phyloP scores from a whole-genome alignment of 805 yeast species.

The Candida lessepsii region DNA sequence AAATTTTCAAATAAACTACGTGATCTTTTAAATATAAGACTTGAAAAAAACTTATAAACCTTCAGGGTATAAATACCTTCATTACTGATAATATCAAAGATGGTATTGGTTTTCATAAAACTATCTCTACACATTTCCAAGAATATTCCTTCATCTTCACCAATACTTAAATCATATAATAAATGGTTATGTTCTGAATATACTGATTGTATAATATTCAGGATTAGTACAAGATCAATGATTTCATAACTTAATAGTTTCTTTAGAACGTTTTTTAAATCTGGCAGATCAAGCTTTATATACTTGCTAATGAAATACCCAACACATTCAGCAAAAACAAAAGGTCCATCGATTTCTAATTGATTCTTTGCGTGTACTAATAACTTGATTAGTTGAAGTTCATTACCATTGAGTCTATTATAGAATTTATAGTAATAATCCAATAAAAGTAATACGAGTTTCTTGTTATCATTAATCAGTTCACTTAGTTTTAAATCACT shows the following conservation, averaged over 20 bases:
- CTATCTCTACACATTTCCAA: conserved; percentile 9
- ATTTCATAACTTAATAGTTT: conserved; percentile 10
- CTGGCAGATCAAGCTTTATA: neutral
- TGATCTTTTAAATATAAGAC: conserved; percentile 18
- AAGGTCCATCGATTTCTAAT: conserved; percentile 8
- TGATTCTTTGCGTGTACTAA: conserved; percentile 12
- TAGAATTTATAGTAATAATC: conserved; percentile 13
- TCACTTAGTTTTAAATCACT: conserved; percentile 11
- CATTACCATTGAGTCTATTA: conserved; percentile 1
- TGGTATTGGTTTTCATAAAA: conserved; percentile 9
- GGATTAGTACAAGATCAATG: conserved; percentile 5
- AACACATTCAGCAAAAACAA: conserved; percentile 13
- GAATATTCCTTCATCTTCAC: conserved; percentile 8
- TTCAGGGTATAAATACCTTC: neutral
- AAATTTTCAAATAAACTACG: conserved; percentile 23
- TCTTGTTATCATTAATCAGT: conserved; percentile 6
- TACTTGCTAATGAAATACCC: conserved; percentile 10
- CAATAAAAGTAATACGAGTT: conserved; percentile 10
- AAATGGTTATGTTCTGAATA: conserved; percentile 7
- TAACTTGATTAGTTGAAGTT: conserved; percentile 14
- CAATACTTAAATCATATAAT: conserved; percentile 11
- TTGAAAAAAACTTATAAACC: conserved; percentile 5
- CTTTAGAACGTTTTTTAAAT: conserved; percentile 6
- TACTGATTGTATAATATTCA: conserved; percentile 2
- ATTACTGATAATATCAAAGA: conserved; percentile 9